Evolutionary conservation across 352 stramenopile species (phyloP), one percentile per base, ranked within the genome.

Genomic region (Phytophthora syringae): DNA sequence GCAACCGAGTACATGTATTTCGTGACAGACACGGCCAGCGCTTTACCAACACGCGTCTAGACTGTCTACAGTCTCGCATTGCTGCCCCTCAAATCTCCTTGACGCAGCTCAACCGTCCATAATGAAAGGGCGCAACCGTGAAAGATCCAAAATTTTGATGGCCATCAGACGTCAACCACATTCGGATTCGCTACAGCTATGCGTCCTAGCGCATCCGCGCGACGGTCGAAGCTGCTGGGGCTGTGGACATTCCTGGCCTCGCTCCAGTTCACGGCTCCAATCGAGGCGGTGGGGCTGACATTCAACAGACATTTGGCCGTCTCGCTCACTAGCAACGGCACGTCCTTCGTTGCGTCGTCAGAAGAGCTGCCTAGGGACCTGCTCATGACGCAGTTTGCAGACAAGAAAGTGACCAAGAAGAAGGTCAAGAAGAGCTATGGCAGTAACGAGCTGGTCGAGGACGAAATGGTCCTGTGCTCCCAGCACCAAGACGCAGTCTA

Each of bases 401-500:
- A 45, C 50, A 72, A 63, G 55, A 57, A 50, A 60, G 20, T 42
- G 7, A 64, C 48, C 11, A 70, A 60, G 45, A 63, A 58, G 60
- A 70, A 70, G 30, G 12, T 59, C 21, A 70, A 45, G 28, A 64
- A 70, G 47, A 70, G 28, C 20, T 15, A 24, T 27, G 36, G 43
- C 18, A 64, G 60, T 37, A 49, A 28, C 28, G 53, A 59, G 18
- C 40, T 47, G 44, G 28, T 69, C 9, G 28, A 37, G 15, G 62
- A 65, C n/a, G 62, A 70, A 21, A 22, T 70, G 28, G 7, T 65
- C 54, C 65, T 65, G 62, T 65, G 62, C 54, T 70, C 62, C 3
- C 45, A 70, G 27, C 20, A 22, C 18, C 7, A 47, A 0, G 16
- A 57, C 2, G 55, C 47, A 22, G 60, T 74, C 44, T 63, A 54